Conservation (phyloP, 139 green algal species). For the Axilococcus clingmanii region DNA sequence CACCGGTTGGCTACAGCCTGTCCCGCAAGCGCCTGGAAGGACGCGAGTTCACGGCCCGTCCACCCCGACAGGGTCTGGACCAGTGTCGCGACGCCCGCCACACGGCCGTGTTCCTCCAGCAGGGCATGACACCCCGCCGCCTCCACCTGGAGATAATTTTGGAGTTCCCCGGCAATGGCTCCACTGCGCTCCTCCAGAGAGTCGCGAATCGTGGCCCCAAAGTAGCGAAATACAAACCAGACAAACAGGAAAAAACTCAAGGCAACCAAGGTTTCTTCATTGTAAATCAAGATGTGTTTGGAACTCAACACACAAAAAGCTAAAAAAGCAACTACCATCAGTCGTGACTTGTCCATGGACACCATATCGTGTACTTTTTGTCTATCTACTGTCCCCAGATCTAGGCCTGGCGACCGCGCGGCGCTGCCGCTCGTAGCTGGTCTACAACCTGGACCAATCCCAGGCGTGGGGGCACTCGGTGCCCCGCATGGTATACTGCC, state of each 20-base stretch:
- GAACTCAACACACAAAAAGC: constrained; percentile 35
- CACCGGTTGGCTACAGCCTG: too few species aligned
- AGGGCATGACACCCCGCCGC: constrained; percentile 1
- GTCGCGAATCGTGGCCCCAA: constrained; percentile 28
- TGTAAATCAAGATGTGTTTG: constrained; percentile 44
- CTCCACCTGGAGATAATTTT: constrained; percentile 39
- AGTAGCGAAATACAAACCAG: constrained; percentile 29
- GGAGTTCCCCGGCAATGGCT: constrained; percentile 29
- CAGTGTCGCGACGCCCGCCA: background rate
- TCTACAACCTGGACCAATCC: too few species aligned
- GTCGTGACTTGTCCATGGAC: constrained; percentile 27
- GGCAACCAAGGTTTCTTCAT: constrained; percentile 34
- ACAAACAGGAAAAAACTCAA: constrained; percentile 31
- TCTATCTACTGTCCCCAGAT: too few species aligned
- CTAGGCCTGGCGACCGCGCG: too few species aligned
- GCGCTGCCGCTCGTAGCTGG: too few species aligned
- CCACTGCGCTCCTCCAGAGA: constrained; percentile 26
- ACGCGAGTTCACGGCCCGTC: too few species aligned
- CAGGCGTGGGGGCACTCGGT: too few species aligned
- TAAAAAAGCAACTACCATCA: constrained; percentile 33
- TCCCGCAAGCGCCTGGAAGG: too few species aligned
- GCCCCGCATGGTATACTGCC: too few species aligned
- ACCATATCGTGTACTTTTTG: too few species aligned
- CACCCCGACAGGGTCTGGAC: too few species aligned
- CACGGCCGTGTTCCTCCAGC: background rate